Conservation (phyloP, 345 rosid species). For the Eucalyptus cladocalyx region DNA sequence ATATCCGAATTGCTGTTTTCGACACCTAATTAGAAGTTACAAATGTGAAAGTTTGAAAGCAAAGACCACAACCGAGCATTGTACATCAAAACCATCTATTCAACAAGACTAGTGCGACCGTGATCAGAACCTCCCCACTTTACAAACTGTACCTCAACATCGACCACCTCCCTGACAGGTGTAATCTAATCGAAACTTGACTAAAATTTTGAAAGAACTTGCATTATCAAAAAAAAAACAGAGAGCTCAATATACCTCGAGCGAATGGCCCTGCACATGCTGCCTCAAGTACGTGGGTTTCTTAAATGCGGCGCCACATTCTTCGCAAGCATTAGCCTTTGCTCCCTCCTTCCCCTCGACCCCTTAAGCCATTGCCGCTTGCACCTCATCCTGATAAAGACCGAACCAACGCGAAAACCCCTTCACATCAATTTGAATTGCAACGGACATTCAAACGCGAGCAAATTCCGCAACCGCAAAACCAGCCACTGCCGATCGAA, state of each 20-base stretch:
- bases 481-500: too few relatives aligned
- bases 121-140: background rate
- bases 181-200: background rate
- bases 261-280: conserved; percentile 71
- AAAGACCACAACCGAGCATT: too few relatives aligned
- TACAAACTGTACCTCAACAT: background rate
- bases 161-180: background rate
- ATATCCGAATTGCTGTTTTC: background rate
- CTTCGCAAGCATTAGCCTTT: conserved; percentile 23
- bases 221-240: background rate
- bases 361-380: background rate
- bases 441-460: too few relatives aligned
- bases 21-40: background rate
- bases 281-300: conserved; percentile 78
- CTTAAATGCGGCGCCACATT: conserved; percentile 61
- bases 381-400: conserved; percentile 22
- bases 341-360: conserved; percentile 5
- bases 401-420: background rate
- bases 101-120: background rate
- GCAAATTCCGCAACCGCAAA: too few relatives aligned
- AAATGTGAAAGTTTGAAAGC: background rate
- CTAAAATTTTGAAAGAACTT: background rate
- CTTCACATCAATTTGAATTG: too few relatives aligned
- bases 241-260: conserved; percentile 31
- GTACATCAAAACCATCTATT: too few relatives aligned